phyloP scores from a whole-genome alignment of 331 rosid species.

The Cydonia oblonga region DNA sequence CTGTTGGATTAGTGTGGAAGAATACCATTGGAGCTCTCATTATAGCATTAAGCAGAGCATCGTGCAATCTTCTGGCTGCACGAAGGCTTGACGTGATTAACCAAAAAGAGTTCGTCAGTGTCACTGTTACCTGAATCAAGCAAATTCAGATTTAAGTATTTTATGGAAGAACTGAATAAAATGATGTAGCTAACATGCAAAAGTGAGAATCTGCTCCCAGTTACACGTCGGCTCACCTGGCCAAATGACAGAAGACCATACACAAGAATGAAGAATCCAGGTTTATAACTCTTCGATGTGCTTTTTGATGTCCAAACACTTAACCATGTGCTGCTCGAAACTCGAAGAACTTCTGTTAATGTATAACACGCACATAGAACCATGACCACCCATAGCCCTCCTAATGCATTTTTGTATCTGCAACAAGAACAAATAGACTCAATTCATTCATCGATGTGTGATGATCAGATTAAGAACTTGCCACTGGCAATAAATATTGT shows the following conservation, averaged over 20 bases:
- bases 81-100: conserved; percentile 58
- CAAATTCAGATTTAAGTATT: neutral
- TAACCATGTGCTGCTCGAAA: conserved; percentile 82
- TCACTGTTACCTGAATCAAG: conserved; percentile 51
- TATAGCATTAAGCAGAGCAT: conserved; percentile 47
- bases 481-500: neutral
- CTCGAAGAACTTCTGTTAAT: conserved; percentile 61
- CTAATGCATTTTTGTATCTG: conserved; percentile 74
- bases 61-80: conserved; percentile 66
- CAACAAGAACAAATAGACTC: neutral
- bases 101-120: conserved; percentile 74
- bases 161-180: neutral
- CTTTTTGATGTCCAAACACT: conserved; percentile 71
- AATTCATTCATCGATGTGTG: neutral
- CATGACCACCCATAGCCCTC: conserved; percentile 72
- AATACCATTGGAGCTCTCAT: conserved; percentile 73
- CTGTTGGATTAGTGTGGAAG: conserved; percentile 86
- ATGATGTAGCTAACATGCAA: neutral
- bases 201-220: neutral
- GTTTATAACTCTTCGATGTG: conserved; percentile 31
- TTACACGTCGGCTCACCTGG: conserved; percentile 36
- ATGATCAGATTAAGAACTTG: neutral
- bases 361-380: conserved; percentile 52
- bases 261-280: conserved; percentile 56
- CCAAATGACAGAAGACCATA: conserved; percentile 69